Evolutionary conservation across 2,329 filamentous ascomycete species (phyloP).

Genomic region (Coleophoma crateriformis): DNA sequence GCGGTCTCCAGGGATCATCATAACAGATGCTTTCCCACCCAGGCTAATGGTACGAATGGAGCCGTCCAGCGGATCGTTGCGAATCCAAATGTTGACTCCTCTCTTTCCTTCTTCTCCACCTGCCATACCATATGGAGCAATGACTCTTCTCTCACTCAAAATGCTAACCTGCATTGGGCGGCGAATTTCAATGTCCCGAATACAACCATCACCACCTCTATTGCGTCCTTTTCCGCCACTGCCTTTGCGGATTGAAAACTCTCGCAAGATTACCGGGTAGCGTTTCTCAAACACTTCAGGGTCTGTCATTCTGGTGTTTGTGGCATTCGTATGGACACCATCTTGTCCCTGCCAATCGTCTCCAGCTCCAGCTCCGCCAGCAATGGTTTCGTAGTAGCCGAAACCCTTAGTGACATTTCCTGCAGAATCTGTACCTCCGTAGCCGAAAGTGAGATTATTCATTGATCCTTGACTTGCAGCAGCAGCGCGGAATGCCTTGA

Average conservation of each 20-base stretch:
- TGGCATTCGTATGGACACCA: constrained; percentile 77
- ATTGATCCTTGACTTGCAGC: constrained; percentile 73
- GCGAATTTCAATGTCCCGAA: constrained; percentile 73
- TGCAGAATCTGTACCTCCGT: constrained; percentile 56
- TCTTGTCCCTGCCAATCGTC: constrained; percentile 65
- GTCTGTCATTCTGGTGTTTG: constrained; percentile 77
- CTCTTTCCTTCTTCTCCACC: constrained; percentile 72
- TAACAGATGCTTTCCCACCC: constrained; percentile 12
- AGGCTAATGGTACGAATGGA: constrained; percentile 7
- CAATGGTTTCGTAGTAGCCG: constrained; percentile 80
- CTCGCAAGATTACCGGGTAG: constrained; percentile 65
- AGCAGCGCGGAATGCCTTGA: constrained; percentile 71
- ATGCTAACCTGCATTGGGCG: constrained; percentile 71
- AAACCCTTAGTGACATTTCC: constrained; percentile 62
- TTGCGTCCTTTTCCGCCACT: constrained; percentile 60
- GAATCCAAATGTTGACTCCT: constrained; percentile 78
- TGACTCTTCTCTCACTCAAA: constrained; percentile 68
- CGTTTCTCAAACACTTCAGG: constrained; percentile 70
- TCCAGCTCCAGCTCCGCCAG: constrained; percentile 67
- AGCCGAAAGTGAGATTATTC: constrained; percentile 79
- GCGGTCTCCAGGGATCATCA: constrained; percentile 10
- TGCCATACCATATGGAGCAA: constrained; percentile 71
- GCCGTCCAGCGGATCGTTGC: constrained; percentile 1
- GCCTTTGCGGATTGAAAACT: constrained; percentile 57
- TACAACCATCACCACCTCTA: constrained; percentile 65